Percentiles rank a stretch among this genome's conserved stretches.
phyloP scores from a whole-genome alignment of 108 stramenopile genomes.

The Cylindrotheca fusiformis region DNA sequence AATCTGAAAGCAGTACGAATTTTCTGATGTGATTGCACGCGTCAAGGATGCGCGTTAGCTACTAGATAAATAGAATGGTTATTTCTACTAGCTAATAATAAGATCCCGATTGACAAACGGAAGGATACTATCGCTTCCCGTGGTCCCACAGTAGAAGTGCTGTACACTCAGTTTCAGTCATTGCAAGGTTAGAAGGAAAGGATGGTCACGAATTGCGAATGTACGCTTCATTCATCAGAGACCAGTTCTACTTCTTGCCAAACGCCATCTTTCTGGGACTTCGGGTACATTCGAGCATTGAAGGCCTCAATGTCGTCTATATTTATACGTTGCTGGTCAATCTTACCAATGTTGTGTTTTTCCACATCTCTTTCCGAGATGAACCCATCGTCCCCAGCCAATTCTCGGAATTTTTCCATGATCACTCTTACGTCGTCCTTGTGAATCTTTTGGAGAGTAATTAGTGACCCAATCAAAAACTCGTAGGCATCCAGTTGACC shows the following conservation, averaged over 20 bases:
- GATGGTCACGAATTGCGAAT: not conserved
- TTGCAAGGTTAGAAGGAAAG: no score
- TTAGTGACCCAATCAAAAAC: slow-evolving; percentile 50
- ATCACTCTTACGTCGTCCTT: slow-evolving; percentile 43
- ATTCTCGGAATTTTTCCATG: slow-evolving; percentile 50
- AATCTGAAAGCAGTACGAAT: not conserved
- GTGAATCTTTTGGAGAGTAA: slow-evolving; percentile 41
- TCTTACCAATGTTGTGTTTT: not conserved
- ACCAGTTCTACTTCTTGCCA: not conserved
- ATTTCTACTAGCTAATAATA: not conserved
- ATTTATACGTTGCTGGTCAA: not conserved
- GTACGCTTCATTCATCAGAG: not conserved
- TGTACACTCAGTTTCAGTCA: no score
- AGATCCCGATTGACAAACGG: not conserved
- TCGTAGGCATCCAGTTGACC: slow-evolving; percentile 52
- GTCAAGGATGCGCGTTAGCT: not conserved
- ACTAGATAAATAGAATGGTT: no score
- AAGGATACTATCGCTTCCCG: no score
- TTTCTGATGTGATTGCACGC: not conserved
- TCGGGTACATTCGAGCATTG: not conserved
- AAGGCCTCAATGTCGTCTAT: not conserved
- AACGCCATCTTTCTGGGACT: not conserved
- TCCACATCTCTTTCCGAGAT: slow-evolving; percentile 8
- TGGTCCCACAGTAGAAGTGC: no score
- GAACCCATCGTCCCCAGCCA: slow-evolving; percentile 36